Percentiles rank a stretch among this genome's conserved stretches.
Evolutionary conservation across 257 asterid genomes (phyloP).

Genomic region (Lithospermum erythrorhizon): DNA sequence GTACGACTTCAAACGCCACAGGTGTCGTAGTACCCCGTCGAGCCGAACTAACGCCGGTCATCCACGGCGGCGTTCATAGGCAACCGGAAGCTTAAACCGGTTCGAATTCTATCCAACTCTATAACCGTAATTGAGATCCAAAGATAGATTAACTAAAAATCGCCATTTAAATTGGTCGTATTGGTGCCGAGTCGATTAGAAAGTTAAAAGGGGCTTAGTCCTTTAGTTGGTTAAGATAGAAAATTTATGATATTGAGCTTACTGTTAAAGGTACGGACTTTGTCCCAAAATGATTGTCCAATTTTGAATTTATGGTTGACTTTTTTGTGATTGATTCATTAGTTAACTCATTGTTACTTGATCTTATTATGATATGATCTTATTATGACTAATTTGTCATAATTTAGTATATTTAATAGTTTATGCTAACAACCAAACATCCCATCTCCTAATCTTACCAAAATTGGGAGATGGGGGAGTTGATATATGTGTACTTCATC

Average conservation of each 20-base stretch:
- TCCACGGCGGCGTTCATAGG: no score
- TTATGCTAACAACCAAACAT: background rate
- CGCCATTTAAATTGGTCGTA: constrained; percentile 78
- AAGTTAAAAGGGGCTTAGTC: constrained; percentile 66
- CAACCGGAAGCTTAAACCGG: constrained; percentile 45
- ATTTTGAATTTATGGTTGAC: no score
- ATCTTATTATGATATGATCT: background rate
- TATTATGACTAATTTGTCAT: background rate
- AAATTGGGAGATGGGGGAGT: background rate
- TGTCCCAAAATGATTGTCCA: no score
- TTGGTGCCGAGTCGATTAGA: constrained; percentile 19
- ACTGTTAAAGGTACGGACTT: constrained; percentile 49
- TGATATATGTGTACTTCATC: background rate
- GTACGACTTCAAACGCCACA: constrained; percentile 80
- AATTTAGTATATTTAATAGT: background rate
- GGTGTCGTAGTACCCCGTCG: constrained; percentile 95
- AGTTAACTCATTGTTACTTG: background rate
- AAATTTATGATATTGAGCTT: constrained; percentile 72
- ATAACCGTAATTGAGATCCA: constrained; percentile 86
- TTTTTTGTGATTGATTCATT: no score
- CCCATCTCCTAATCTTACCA: background rate
- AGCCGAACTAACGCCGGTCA: constrained; percentile 23
- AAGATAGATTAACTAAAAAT: constrained; percentile 68
- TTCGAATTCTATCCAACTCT: constrained; percentile 48
- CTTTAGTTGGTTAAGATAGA: constrained; percentile 68